A percentile compares a stretch with the other conserved stretches of the same genome.
Conservation (phyloP, 129 eudicot species). For the Deinandra increscens region DNA sequence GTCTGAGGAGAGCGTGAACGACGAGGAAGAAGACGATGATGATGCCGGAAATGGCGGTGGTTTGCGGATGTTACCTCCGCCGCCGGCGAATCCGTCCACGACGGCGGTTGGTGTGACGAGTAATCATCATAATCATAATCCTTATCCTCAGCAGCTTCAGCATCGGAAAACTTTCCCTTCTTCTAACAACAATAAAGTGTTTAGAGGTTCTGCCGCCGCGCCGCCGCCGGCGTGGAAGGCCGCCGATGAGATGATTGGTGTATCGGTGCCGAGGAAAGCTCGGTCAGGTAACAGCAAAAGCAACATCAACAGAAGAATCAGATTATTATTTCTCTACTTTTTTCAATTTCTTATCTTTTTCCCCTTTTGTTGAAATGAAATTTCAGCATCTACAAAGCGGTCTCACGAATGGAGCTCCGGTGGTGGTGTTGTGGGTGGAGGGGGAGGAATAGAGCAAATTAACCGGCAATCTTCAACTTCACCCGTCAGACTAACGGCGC, state of each 20-base stretch:
- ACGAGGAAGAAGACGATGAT: conserved; percentile 73
- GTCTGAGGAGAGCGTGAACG: conserved; percentile 77
- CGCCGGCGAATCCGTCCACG: conserved; percentile 41
- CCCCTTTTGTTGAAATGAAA: not conserved
- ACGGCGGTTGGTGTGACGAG: conserved; percentile 36
- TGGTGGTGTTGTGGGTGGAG: conserved; percentile 38
- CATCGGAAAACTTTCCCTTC: conserved; percentile 73
- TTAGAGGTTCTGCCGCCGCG: conserved; percentile 42
- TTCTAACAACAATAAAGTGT: conserved; percentile 40
- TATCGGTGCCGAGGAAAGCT: conserved; percentile 89
- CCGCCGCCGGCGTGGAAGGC: conserved; percentile 70
- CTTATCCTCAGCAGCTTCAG: conserved; percentile 38
- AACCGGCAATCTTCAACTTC: conserved; percentile 69
- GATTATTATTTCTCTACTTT: not conserved
- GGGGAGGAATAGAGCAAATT: conserved; percentile 52
- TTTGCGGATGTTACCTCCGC: conserved; percentile 47
- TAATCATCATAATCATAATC: conserved; percentile 39
- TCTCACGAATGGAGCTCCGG: conserved; percentile 76
- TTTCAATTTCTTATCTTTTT: conserved; percentile 9
- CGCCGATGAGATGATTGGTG: conserved; percentile 86
- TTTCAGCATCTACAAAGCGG: conserved; percentile 89
- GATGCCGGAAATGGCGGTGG: conserved; percentile 39
- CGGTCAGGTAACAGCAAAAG: conserved; percentile 61
- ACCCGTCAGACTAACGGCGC: conserved; percentile 61
- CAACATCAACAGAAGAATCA: not conserved